Evolutionary conservation across 805 yeast genomes (phyloP).

Genomic region (Ogataea trehaloabstinens): DNA sequence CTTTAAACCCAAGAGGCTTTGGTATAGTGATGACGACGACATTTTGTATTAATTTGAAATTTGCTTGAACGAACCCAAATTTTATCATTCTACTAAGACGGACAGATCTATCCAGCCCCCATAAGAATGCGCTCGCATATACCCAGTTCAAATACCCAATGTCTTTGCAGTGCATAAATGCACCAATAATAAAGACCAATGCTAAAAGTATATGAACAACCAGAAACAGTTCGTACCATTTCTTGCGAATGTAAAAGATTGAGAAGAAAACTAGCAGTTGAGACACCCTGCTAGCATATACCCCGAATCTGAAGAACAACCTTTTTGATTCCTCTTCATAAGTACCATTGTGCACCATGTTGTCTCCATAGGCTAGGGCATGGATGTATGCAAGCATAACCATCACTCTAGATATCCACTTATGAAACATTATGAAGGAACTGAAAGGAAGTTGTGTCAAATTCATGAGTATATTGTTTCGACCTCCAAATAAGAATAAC

Average conservation of each 20-base stretch:
- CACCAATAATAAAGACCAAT: constrained; percentile 42
- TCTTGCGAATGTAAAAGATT: constrained; percentile 41
- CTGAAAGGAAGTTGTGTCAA: constrained; percentile 49
- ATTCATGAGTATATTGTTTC: constrained; percentile 55
- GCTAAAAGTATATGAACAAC: constrained; percentile 45
- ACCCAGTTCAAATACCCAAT: constrained; percentile 43
- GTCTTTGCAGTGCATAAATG: constrained; percentile 42
- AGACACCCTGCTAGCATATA: constrained; percentile 38
- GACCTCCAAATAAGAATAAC: constrained; percentile 52
- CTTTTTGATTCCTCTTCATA: constrained; percentile 7
- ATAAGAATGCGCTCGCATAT: constrained; percentile 35
- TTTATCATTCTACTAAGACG: constrained; percentile 34
- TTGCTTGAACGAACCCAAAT: constrained; percentile 26
- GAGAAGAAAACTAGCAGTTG: constrained; percentile 44
- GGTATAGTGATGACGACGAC: constrained; percentile 33
- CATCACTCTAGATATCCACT: constrained; percentile 40
- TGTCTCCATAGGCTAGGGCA: constrained; percentile 33
- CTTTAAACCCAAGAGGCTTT: constrained; percentile 44
- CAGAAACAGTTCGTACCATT: constrained; percentile 46
- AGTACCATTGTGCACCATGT: constrained; percentile 4
- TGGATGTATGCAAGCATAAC: constrained; percentile 30
- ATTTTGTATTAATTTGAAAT: constrained; percentile 17
- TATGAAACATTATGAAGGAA: constrained; percentile 42
- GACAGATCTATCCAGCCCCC: constrained; percentile 41
- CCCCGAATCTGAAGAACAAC: constrained; percentile 18